phyloP scores from a whole-genome alignment of 2,329 filamentous ascomycete genomes.

The Trichoderma koningii region DNA sequence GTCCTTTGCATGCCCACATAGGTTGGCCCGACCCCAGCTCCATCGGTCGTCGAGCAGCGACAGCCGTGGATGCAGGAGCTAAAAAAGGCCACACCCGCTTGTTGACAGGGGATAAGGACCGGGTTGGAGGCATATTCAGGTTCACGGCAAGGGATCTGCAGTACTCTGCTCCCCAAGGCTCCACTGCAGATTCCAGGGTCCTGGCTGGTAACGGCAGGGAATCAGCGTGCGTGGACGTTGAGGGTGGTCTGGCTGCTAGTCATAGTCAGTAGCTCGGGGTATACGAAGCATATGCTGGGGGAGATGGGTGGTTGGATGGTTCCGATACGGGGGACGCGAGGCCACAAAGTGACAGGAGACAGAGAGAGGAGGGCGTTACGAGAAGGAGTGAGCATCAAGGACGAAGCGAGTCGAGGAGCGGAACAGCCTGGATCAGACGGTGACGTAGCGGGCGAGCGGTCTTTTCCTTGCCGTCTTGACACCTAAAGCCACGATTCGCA shows the following conservation, averaged over 20 bases:
- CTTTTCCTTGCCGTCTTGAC: background rate
- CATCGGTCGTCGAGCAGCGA: conserved; percentile 25
- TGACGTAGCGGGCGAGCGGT: background rate
- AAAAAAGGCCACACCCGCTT: conserved; percentile 3
- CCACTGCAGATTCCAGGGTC: conserved; percentile 19
- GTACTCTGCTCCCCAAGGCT: conserved; percentile 11
- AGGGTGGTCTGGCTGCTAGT: background rate
- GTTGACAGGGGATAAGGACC: background rate
- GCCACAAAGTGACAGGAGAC: background rate
- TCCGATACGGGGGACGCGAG: conserved; percentile 7
- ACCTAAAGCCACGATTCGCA: background rate
- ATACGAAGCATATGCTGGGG: background rate
- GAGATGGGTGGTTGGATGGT: background rate
- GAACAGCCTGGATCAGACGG: background rate
- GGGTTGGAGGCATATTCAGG: background rate
- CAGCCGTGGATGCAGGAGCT: conserved; percentile 21
- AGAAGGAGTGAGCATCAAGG: background rate
- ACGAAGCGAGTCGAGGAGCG: background rate
- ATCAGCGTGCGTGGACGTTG: conserved; percentile 8
- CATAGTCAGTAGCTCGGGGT: background rate
- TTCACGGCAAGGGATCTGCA: conserved; percentile 26
- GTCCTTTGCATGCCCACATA: background rate
- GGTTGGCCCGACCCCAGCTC: background rate
- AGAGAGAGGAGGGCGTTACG: conserved; percentile 1
- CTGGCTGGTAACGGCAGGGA: conserved; percentile 4